Evolutionary conservation across 371 early-diverging fungal species (phyloP).

Genomic region (Nematocida displodere): DNA sequence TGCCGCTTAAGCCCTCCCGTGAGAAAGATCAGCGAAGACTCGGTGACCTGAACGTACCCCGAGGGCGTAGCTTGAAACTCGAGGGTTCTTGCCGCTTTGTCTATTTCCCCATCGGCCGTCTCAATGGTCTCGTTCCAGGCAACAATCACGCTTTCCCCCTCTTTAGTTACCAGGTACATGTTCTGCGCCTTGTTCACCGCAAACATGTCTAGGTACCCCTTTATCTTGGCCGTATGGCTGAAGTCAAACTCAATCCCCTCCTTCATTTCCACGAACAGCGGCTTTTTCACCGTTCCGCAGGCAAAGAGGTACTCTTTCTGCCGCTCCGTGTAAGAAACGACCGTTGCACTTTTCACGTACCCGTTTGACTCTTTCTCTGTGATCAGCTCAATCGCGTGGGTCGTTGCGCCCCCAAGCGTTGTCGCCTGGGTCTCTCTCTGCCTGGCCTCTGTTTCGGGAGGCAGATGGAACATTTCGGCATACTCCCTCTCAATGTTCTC

Average conservation of each 20-base stretch:
- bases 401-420: not conserved
- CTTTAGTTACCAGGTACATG: slow-evolving; percentile 25
- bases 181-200: not conserved
- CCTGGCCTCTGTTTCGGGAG: not conserved
- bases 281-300: not conserved
- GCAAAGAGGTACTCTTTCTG: slow-evolving; percentile 4
- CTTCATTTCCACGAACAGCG: slow-evolving; percentile 6
- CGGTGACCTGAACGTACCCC: slow-evolving; percentile 42
- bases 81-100: not conserved
- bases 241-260: slow-evolving; percentile 10
- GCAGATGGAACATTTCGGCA: slow-evolving; percentile 16
- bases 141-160: slow-evolving; percentile 20
- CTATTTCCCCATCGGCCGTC: not conserved
- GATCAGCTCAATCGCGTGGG: not conserved
- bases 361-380: not conserved
- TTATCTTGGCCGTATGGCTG: slow-evolving; percentile 21
- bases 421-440: not conserved
- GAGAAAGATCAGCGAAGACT: not conserved
- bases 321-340: slow-evolving; percentile 1
- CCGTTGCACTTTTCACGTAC: not conserved
- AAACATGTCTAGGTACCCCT: slow-evolving; percentile 27
- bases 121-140: slow-evolving; percentile 10
- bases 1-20: not conserved
- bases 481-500: slow-evolving; percentile 2
- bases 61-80: not conserved